Conservation (phyloP, 805 yeast species). For the Candida nitratophila region DNA sequence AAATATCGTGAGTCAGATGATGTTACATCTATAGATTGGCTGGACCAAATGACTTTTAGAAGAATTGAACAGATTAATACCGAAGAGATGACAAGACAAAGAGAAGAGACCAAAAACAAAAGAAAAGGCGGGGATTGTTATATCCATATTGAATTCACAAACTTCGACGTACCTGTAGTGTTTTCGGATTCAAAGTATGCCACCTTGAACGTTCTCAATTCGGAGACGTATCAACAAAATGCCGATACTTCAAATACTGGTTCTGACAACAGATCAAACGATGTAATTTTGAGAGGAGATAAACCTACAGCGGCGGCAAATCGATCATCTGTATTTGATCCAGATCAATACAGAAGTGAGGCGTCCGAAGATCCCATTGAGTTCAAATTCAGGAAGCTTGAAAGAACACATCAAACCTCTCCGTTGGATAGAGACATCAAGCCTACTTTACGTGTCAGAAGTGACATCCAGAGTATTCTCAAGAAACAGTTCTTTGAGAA, state of each 20-base stretch:
- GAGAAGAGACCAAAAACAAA: slow-evolving; percentile 3
- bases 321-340: slow-evolving; percentile 46
- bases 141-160: slow-evolving; percentile 43
- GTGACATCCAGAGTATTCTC: slow-evolving; percentile 61
- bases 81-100: slow-evolving; percentile 5
- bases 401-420: slow-evolving; percentile 73
- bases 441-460: slow-evolving; percentile 80
- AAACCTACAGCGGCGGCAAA: background rate
- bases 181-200: slow-evolving; percentile 51
- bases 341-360: slow-evolving; percentile 44
- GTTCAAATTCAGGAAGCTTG: slow-evolving; percentile 74
- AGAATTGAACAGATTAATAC: slow-evolving; percentile 36
- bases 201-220: slow-evolving; percentile 19
- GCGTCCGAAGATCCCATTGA: slow-evolving; percentile 74
- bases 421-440: slow-evolving; percentile 77
- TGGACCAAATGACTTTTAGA: slow-evolving; percentile 59
- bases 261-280: background rate
- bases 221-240: slow-evolving; percentile 14
- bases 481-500: slow-evolving; percentile 79
- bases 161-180: slow-evolving; percentile 67
- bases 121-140: background rate
- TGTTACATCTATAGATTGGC: slow-evolving; percentile 56
- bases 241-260: slow-evolving; percentile 10
- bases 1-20: slow-evolving; percentile 67
- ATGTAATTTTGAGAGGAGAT: background rate